Conservation (phyloP, 768 basidiomycete species). For the Mycena pura region DNA sequence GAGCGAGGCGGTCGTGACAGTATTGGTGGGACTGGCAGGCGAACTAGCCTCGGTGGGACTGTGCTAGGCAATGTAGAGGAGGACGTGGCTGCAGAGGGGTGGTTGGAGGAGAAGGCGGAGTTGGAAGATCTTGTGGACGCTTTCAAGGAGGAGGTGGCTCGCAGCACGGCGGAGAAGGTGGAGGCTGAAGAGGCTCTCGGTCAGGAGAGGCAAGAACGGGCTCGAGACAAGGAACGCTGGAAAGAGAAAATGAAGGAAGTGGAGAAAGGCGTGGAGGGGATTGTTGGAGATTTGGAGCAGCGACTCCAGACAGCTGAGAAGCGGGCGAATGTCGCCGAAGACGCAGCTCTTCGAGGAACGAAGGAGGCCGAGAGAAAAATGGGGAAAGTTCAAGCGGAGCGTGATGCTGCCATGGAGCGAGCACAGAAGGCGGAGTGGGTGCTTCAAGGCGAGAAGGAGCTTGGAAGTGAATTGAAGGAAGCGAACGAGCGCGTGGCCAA, state of each 20-base stretch:
- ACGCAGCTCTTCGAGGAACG: constrained; percentile 41
- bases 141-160: constrained; percentile 55
- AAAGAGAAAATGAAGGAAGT: constrained; percentile 75
- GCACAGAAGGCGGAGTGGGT: constrained; percentile 69
- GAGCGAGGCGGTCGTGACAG: constrained; percentile 45
- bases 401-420: constrained; percentile 62
- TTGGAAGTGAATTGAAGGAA: constrained; percentile 70
- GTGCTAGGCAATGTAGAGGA: constrained; percentile 68
- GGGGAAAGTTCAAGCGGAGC: constrained; percentile 54
- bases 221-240: constrained; percentile 73
- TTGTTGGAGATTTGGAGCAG: constrained; percentile 69
- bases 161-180: constrained; percentile 53
- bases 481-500: constrained; percentile 67
- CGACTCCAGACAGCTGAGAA: constrained; percentile 61
- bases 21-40: constrained; percentile 46
- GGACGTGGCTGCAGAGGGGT: constrained; percentile 66
- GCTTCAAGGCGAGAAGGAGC: constrained; percentile 68
- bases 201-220: constrained; percentile 62
- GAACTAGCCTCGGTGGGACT: constrained; percentile 60
- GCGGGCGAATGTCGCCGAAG: constrained; percentile 46
- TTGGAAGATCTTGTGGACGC: constrained; percentile 59
- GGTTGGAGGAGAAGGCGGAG: constrained; percentile 75
- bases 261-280: constrained; percentile 69
- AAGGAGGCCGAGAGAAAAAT: constrained; percentile 57
- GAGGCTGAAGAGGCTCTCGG: constrained; percentile 54